Evolutionary conservation across 345 rosid genomes (phyloP), one percentile per base, ranked within the genome.

Genomic region (Arabidopsis suecica): DNA sequence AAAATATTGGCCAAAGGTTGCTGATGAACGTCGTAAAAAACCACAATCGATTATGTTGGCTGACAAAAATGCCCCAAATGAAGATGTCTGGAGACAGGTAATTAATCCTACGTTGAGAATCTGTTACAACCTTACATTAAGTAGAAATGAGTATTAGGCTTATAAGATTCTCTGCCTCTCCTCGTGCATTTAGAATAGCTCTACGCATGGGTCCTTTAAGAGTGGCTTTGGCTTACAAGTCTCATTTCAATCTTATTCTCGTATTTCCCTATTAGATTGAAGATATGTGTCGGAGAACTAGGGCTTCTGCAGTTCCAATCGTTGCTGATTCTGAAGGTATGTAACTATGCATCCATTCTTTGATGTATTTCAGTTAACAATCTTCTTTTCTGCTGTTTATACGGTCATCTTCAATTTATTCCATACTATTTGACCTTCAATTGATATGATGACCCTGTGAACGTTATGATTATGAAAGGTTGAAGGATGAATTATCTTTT

Each of bases 41-140:
- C 97, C 97, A 36, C 81, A 86, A 69, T 95, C 97, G n/a, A 85
- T 95, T 77, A 82, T 88, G 85, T 88, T 95, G 74, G 99, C 97
- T 23, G 99, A 95, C 80, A 95, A 95, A 83, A 95, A 95, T 88
- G 99, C 99, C 51, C 99, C 99, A 63, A 92, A 95, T 78, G 99
- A 92, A 82, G 96, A 95, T 82, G 99, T 95, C 77, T 95, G 99
- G 99, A 87, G 85, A 79, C 97, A 88, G 97, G 99, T 91, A 82
- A 77, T 5, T 28, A 49, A 22, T 73, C 55, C 38, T 50, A 37
- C 38, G 60, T 62, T 53, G 63, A 74, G n/a, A 36, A 28, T 67
- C 53, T 63, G 62, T 32, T 61, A 38, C 20, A 59, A 47, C 42
- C 65, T 59, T 57, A 69, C 12, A 41, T 30, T 33, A n/a, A 57